Evolutionary conservation across 75 land plant species (phyloP).

Genomic region (Ceratopteris richardii): DNA sequence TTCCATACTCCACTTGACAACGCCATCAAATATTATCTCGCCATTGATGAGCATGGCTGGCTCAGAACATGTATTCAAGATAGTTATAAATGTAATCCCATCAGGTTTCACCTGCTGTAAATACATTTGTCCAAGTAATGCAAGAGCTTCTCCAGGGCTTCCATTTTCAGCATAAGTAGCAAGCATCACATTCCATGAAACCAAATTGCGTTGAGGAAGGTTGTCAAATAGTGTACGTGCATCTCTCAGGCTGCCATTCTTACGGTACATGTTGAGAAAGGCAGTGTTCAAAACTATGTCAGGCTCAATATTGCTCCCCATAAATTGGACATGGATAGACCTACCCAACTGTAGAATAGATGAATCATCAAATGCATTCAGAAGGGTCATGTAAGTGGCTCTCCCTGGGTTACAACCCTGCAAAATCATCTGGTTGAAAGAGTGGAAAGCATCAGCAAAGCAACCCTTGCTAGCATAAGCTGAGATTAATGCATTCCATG

Average conservation of each 20-base stretch:
- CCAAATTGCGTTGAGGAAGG: slow-evolving; percentile 20
- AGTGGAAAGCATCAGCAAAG: background rate
- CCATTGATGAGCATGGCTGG: background rate
- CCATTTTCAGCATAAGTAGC: slow-evolving; percentile 64
- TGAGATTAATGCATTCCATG: slow-evolving; percentile 17
- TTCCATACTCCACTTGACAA: background rate
- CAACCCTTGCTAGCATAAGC: slow-evolving; percentile 1
- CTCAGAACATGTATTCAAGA: background rate
- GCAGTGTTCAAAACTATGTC: background rate
- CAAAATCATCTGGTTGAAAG: background rate
- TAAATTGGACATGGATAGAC: background rate
- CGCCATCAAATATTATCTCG: background rate
- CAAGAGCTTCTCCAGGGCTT: slow-evolving; percentile 41
- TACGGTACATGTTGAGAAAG: slow-evolving; percentile 7
- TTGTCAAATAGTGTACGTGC: background rate
- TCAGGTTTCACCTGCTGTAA: slow-evolving; percentile 10
- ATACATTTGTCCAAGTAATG: slow-evolving; percentile 42
- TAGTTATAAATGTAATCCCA: slow-evolving; percentile 7
- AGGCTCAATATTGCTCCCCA: background rate
- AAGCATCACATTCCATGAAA: slow-evolving; percentile 81
- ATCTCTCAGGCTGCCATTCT: slow-evolving; percentile 1
- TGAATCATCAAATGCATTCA: background rate
- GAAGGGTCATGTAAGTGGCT: slow-evolving; percentile 3
- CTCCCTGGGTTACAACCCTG: background rate
- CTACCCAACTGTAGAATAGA: background rate